Conservation (phyloP, 371 early-diverging fungal species). For the Mucor saturninus region DNA sequence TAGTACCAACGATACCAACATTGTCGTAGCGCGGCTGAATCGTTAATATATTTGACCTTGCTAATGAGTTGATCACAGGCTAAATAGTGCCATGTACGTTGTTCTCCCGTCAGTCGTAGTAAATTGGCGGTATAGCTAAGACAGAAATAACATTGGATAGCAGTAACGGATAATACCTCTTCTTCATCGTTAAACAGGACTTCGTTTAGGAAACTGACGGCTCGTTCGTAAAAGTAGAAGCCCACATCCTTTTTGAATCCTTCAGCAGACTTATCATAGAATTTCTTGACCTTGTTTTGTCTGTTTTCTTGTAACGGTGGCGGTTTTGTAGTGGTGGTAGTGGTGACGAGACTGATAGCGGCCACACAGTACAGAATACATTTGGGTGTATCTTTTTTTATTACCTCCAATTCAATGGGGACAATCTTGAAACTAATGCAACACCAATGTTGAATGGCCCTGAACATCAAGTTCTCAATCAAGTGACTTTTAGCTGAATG, state of each 20-base stretch:
- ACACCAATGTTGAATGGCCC: slow-evolving; percentile 31
- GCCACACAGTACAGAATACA: slow-evolving; percentile 30
- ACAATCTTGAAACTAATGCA: slow-evolving; percentile 35
- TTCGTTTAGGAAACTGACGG: slow-evolving; percentile 13
- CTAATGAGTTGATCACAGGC: slow-evolving; percentile 26
- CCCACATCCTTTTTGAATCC: slow-evolving; percentile 24
- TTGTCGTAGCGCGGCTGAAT: slow-evolving; percentile 5
- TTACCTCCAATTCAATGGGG: slow-evolving; percentile 21
- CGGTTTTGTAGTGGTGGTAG: neutral
- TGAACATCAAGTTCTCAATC: slow-evolving; percentile 23
- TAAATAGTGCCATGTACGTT: slow-evolving; percentile 30
- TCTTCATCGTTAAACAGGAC: slow-evolving; percentile 17
- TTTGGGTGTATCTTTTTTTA: slow-evolving; percentile 20
- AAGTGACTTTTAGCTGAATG: slow-evolving; percentile 14
- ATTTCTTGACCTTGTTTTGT: slow-evolving; percentile 3
- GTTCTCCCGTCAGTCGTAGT: slow-evolving; percentile 23
- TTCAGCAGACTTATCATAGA: slow-evolving; percentile 5
- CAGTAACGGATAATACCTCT: slow-evolving; percentile 4
- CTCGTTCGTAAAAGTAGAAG: slow-evolving; percentile 18
- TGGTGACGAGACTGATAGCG: slow-evolving; percentile 26
- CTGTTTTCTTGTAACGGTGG: neutral
- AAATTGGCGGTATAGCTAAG: slow-evolving; percentile 32
- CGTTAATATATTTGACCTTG: slow-evolving; percentile 1
- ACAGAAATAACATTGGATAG: slow-evolving; percentile 31
- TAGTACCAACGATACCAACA: slow-evolving; percentile 48